phyloP scores from a whole-genome alignment of 2,329 filamentous ascomycete species.

The Aphanocladium album region DNA sequence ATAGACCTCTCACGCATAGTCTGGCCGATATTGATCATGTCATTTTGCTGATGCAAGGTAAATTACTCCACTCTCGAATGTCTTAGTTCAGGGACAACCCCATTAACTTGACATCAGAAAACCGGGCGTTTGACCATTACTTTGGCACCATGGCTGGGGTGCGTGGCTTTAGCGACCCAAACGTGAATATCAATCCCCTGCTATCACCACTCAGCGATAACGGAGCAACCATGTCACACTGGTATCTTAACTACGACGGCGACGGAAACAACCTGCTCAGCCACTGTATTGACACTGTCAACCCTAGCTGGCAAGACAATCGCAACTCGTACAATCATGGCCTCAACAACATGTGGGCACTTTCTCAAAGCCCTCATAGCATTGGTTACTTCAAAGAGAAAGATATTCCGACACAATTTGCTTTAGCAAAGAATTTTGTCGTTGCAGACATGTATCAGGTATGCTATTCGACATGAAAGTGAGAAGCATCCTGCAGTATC shows the following conservation, averaged over 20 bases:
- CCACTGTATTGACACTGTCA: constrained; percentile 48
- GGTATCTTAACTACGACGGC: constrained; percentile 51
- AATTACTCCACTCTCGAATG: background rate
- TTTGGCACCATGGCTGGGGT: constrained; percentile 53
- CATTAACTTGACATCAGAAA: constrained; percentile 20
- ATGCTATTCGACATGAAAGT: background rate
- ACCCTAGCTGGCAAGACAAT: constrained; percentile 47
- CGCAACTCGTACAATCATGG: constrained; percentile 47
- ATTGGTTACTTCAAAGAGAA: constrained; percentile 46
- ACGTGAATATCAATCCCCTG: constrained; percentile 42
- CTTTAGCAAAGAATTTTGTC: constrained; percentile 50
- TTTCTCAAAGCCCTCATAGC: constrained; percentile 33
- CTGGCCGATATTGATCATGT: constrained; percentile 43
- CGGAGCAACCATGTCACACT: constrained; percentile 18
- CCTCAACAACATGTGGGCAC: constrained; percentile 38
- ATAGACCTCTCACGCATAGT: background rate
- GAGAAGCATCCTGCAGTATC: background rate
- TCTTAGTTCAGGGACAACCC: background rate
- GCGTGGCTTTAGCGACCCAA: constrained; percentile 51
- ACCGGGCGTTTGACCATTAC: constrained; percentile 40
- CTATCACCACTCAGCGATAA: background rate
- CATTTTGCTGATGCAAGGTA: constrained; percentile 51
- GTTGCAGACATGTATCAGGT: constrained; percentile 52
- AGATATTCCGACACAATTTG: constrained; percentile 51
- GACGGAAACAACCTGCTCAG: constrained; percentile 45